A percentile compares a stretch with the other conserved stretches of the same genome.
These are phyloP conservation scores for Paspalum vaginatum DNA, from an alignment of 176 grass and related monocot species.

Conservation along the genomic window DNA sequence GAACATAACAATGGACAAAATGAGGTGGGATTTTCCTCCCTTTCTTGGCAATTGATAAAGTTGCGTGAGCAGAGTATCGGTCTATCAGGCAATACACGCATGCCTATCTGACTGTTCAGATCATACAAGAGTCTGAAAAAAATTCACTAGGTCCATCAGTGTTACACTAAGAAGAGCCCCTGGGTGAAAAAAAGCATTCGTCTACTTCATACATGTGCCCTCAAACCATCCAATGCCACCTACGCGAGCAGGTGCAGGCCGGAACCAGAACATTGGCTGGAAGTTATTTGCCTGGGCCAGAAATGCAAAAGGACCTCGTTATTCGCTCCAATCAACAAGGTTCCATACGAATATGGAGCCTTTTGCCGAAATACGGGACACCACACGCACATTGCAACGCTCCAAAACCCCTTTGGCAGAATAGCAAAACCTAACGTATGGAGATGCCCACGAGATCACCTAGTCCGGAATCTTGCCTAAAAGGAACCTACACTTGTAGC, in stretches of 20 bases:
- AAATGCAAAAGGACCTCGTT: constrained; percentile 12
- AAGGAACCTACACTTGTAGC: constrained; percentile 41
- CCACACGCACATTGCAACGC: constrained; percentile 36
- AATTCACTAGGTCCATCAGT: background rate
- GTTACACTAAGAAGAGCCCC: background rate
- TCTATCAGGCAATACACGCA: background rate
- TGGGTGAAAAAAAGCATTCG: background rate
- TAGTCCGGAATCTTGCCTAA: constrained; percentile 47
- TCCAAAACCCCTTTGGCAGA: constrained; percentile 42
- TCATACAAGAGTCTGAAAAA: constrained; percentile 7
- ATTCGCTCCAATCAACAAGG: constrained; percentile 35
- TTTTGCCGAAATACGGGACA: constrained; percentile 32
- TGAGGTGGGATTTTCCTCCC: background rate
- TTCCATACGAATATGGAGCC: constrained; percentile 26
- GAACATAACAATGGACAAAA: background rate
- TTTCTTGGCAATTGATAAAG: background rate
- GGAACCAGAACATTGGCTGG: constrained; percentile 27
- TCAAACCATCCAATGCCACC: background rate
- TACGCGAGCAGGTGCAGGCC: background rate
- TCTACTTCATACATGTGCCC: background rate
- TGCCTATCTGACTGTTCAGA: background rate
- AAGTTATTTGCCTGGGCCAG: background rate
- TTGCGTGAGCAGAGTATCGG: background rate
- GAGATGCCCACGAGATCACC: constrained; percentile 43
- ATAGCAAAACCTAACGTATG: constrained; percentile 43